A percentile compares a stretch with the other conserved stretches of the same genome.
Conservation (phyloP, 495 filamentous ascomycete species). For the Hapsidospora chrysogenum region DNA sequence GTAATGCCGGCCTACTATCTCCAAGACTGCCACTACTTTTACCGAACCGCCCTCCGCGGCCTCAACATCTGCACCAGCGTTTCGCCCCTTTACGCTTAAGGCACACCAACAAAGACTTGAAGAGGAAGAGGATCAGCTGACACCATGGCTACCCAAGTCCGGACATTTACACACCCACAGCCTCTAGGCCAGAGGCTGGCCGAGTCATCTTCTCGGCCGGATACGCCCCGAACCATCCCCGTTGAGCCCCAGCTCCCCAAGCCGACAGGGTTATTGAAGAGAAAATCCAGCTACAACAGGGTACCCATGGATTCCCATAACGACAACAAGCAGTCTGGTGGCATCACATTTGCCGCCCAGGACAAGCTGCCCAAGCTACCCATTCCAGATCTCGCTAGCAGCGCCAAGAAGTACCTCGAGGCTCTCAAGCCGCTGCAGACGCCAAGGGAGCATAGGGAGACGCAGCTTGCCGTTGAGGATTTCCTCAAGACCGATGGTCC, state of each 20-base stretch:
- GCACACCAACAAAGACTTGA: too few species aligned
- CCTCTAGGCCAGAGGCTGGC: slow-evolving; percentile 52
- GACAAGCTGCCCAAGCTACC: slow-evolving; percentile 82
- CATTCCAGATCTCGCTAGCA: slow-evolving; percentile 78
- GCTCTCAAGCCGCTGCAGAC: slow-evolving; percentile 72
- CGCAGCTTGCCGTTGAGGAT: slow-evolving; percentile 61
- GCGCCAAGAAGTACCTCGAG: slow-evolving; percentile 63
- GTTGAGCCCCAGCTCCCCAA: slow-evolving; percentile 13
- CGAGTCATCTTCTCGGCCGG: slow-evolving; percentile 14
- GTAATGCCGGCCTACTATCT: slow-evolving; percentile 68
- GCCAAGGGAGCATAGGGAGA: slow-evolving; percentile 68
- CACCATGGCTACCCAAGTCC: slow-evolving; percentile 36
- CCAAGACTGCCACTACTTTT: slow-evolving; percentile 87
- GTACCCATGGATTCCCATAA: slow-evolving; percentile 16
- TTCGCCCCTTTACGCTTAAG: slow-evolving; percentile 56
- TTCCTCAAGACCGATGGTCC: slow-evolving; percentile 77
- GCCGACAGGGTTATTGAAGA: not conserved
- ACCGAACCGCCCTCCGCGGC: slow-evolving; percentile 69
- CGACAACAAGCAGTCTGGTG: slow-evolving; percentile 31
- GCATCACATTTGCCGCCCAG: slow-evolving; percentile 78
- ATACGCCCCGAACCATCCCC: slow-evolving; percentile 13
- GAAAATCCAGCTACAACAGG: slow-evolving; percentile 5
- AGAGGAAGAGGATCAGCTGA: too few species aligned
- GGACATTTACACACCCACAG: slow-evolving; percentile 49
- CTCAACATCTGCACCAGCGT: slow-evolving; percentile 62